Evolutionary conservation across 768 basidiomycete genomes (phyloP).

Genomic region (Tricholoma terreum): DNA sequence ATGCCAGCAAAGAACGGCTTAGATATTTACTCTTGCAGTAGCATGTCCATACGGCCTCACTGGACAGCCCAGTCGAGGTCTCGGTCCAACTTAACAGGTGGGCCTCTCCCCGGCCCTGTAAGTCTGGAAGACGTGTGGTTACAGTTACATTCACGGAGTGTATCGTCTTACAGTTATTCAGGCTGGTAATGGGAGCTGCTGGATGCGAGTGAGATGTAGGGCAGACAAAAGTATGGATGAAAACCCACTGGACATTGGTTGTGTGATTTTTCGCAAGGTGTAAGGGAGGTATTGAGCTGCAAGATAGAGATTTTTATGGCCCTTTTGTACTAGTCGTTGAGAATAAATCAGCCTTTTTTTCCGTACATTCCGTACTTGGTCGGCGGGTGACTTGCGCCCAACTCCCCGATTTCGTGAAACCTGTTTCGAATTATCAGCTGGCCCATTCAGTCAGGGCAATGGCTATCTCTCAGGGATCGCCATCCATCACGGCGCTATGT

Average conservation of each 20-base stretch:
- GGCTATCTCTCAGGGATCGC: slow-evolving; percentile 7
- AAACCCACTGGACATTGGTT: not conserved
- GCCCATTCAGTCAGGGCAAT: slow-evolving; percentile 3
- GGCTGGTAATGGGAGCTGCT: not conserved
- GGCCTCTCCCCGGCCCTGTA: slow-evolving; percentile 20
- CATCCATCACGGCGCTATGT: slow-evolving; percentile 5
- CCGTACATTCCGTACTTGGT: slow-evolving; percentile 7
- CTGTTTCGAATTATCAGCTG: slow-evolving; percentile 13
- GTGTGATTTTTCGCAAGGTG: not conserved
- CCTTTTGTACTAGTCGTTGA: slow-evolving; percentile 19
- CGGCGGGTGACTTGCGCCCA: slow-evolving; percentile 1
- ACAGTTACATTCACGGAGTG: not conserved
- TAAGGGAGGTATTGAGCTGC: not conserved
- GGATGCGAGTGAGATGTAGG: not conserved
- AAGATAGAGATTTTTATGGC: not conserved
- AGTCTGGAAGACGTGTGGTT: slow-evolving; percentile 20
- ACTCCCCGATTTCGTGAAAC: not conserved
- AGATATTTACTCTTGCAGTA: slow-evolving; percentile 52
- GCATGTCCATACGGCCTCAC: slow-evolving; percentile 47
- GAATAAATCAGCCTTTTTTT: slow-evolving; percentile 1
- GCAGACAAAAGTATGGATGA: not conserved
- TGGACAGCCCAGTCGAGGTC: slow-evolving; percentile 35
- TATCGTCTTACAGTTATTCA: slow-evolving; percentile 1
- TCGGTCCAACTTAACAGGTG: slow-evolving; percentile 42
- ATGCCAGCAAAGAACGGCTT: not conserved